Base-by-base conservation (phyloP, 805 yeast genomes). In the Candida tibetensis region DNA sequence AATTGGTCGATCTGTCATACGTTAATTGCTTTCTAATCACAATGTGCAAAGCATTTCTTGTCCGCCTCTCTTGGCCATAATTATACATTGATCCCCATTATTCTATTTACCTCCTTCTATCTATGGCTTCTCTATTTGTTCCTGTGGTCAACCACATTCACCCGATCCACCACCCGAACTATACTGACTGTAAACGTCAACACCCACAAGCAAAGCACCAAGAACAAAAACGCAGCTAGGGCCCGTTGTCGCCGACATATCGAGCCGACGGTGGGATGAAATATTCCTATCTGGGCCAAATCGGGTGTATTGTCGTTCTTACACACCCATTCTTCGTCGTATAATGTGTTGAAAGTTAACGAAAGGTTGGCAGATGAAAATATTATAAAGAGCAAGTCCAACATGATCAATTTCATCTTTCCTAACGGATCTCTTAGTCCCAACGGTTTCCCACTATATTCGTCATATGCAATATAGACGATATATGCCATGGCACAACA, bases 291-390 rank as follows among this genome's bases (percentile, higher is more conserved):
- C 6, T 29, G 42, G 28, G 44, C 47, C 21, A 47, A 32, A 9
- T 35, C 44, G 10, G 46, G 52, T 5, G 34, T 40, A 40, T 45
- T 35, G 40, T 69, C 69, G 28, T 51, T 47, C 36, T 47, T 45
- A 48, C 74, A 90, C 6, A 86, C 91, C 96, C 97, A 91, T 49
- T 79, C 73, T 30, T 72, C 70, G 55, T 88, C 96, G 55, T 69
- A 85, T 36, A 90, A 66, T 0, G 96, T 81, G 56, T 88, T 83
- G 65, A 89, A 89, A 3, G 96, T 78, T 26, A 91, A 69, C 4
- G 97, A 80, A 38, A 91, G 62, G 57, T 89, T 90, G 1, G 97
- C 96, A 31, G 95, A 77, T 12, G 89, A 81, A 54, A 90, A 86
- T 16, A 91, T 89, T 45, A 93, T 87, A 60, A 93, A 88, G 22